Evolutionary conservation across 169 alveolate genomes (phyloP), one percentile per base, ranked within the genome.

Genomic region (Plasmodium cynomolgi): DNA sequence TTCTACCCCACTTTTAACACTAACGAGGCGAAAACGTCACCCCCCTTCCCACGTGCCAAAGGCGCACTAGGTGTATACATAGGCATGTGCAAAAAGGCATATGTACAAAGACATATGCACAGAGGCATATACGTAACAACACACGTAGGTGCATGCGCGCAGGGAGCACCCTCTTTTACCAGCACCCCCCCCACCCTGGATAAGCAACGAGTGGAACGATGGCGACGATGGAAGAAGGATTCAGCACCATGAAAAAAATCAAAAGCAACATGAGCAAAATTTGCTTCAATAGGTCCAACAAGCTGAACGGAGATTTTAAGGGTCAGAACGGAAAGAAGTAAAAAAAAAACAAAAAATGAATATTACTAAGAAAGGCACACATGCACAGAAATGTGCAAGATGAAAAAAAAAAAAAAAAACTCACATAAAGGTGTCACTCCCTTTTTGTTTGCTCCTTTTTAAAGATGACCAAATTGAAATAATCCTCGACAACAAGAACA

Each of bases 381-480:
- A 50, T 50, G 62, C 20, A 50, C 6, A 50, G 62, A 50, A 50
- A 15, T 50, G 23, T 50, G 84, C 17, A 71, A 13, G 75, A 47
- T 31, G 56, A 41, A 13, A 41, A 34, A 15, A 31, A 81, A 54
- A 73, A 20, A 47, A 72, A 84, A 74, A 84, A 73, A 39, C 23
- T 34, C 29, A 75, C 23, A n/a, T 44, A 75, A 68, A 20, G n/a
- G 20, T 20, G 31, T 68, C 13, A 1, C 41, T 11, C 3, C 33
- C 17, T 85, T 50, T 75, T 29, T 88, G 29, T 62, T 37, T 62
- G 62, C 50, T 17, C 54, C 74, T 79, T 41, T 77, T 88, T 80
- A 37, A 88, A 88, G 94, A 80, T 80, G 94, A 88, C 33, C 84
- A 88, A 13, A 88, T 88, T 68, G 94, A 88, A 80, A 88, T 88